Conservation (phyloP, 805 yeast genomes). For the Osmozyma mogii region DNA sequence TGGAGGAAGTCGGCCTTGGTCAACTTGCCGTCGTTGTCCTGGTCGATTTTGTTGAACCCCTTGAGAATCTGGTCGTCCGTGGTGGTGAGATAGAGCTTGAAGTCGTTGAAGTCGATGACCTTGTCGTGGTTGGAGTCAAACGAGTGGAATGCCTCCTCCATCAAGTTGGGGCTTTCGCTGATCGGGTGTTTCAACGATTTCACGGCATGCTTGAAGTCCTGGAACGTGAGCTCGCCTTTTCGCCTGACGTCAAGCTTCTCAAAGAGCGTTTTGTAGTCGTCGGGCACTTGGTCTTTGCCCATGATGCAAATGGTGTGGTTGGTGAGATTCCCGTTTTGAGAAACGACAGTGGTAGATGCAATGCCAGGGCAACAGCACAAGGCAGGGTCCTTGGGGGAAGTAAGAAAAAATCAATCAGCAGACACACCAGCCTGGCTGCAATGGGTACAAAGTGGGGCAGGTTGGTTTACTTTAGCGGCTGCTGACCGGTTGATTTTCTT, state of each 20-base stretch:
- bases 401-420: too few species aligned
- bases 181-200: constrained; percentile 53
- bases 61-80: constrained; percentile 66
- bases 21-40: constrained; percentile 65
- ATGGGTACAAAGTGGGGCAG: too few species aligned
- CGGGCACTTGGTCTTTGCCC: constrained; percentile 6
- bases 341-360: too few species aligned
- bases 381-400: too few species aligned
- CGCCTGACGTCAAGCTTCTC: constrained; percentile 29
- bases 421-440: too few species aligned
- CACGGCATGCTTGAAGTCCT: constrained; percentile 42
- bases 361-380: too few species aligned
- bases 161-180: constrained; percentile 50
- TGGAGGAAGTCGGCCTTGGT: constrained; percentile 56
- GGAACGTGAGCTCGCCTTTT: constrained; percentile 42
- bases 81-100: constrained; percentile 50
- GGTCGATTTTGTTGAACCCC: constrained; percentile 64
- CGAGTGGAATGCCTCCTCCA: constrained; percentile 46
- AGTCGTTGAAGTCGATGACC: constrained; percentile 55
- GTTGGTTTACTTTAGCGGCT: too few species aligned
- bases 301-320: too few species aligned
- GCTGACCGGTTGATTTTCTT: too few species aligned
- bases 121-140: constrained; percentile 54
- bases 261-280: constrained; percentile 28
- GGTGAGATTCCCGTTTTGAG: too few species aligned